Evolutionary conservation across 352 stramenopile genomes (phyloP).

Genomic region (Globisporangium sylvaticum): DNA sequence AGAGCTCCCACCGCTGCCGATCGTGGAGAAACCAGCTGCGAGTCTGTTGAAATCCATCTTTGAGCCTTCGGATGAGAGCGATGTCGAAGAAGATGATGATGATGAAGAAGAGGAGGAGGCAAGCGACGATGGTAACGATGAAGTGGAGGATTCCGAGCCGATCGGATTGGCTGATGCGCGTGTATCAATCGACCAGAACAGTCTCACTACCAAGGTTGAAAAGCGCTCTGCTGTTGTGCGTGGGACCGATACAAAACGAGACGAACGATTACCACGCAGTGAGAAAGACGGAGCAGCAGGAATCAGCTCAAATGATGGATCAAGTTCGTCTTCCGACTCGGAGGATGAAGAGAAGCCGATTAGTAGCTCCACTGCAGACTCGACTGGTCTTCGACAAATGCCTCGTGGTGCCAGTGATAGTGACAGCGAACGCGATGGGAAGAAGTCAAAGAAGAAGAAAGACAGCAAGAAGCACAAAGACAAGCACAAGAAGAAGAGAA

Average conservation of each 20-base stretch:
- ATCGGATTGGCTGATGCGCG: background rate
- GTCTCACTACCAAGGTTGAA: background rate
- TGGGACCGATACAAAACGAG: conserved; percentile 8
- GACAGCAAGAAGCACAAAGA: conserved; percentile 13
- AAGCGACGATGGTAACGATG: conserved; percentile 16
- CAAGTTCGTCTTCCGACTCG: conserved; percentile 11
- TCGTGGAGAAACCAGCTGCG: conserved; percentile 34
- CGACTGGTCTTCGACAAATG: background rate
- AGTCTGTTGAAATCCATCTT: conserved; percentile 81
- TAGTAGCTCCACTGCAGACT: background rate
- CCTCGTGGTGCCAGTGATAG: background rate
- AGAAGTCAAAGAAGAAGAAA: conserved; percentile 23
- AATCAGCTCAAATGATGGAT: conserved; percentile 4
- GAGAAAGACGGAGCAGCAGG: conserved; percentile 5
- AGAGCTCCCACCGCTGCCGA: conserved; percentile 36
- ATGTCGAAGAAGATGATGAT: conserved; percentile 32
- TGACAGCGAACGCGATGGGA: background rate
- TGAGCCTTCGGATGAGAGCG: conserved; percentile 65
- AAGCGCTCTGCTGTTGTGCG: background rate
- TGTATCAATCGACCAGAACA: conserved; percentile 7
- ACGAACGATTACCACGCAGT: background rate
- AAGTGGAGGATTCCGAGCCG: conserved; percentile 8
- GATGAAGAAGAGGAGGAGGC: conserved; percentile 24
- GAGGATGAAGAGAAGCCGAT: background rate
- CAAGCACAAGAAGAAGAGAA: conserved; percentile 16